Conservation (phyloP, 2,329 filamentous ascomycete species). For the Cladosporium sp. region DNA sequence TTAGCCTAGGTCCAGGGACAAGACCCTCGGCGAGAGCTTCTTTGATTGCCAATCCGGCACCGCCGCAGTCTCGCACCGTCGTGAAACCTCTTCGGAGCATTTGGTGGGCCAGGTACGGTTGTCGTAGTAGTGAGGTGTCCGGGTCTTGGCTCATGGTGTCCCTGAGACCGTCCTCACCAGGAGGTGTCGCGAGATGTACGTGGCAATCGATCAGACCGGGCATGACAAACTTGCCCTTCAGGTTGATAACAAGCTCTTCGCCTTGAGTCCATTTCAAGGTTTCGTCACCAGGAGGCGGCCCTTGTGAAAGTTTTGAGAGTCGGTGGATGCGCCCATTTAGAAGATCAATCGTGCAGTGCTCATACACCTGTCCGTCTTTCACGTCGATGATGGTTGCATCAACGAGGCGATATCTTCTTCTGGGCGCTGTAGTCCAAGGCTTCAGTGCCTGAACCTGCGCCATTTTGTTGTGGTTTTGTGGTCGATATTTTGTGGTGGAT, state of each 20-base stretch:
- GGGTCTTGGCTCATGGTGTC: conserved; percentile 40
- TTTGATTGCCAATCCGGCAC: conserved; percentile 56
- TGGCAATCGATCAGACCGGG: conserved; percentile 56
- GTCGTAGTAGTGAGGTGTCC: conserved; percentile 44
- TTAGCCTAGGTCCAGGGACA: conserved; percentile 56
- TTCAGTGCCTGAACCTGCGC: conserved; percentile 19
- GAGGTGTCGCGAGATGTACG: conserved; percentile 50
- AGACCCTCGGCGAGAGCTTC: conserved; percentile 59
- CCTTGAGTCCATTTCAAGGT: conserved; percentile 31
- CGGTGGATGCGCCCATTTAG: conserved; percentile 31
- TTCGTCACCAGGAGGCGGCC: conserved; percentile 31
- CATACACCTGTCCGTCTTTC: conserved; percentile 34
- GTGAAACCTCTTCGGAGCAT: conserved; percentile 62
- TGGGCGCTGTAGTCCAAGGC: conserved; percentile 26
- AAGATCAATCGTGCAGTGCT: conserved; percentile 35
- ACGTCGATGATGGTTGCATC: conserved; percentile 32
- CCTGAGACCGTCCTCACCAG: conserved; percentile 42
- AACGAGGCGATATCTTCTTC: conserved; percentile 26
- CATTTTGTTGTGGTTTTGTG: conserved; percentile 2
- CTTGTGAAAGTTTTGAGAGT: conserved; percentile 32
- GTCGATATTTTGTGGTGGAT: background rate
- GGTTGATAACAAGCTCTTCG: conserved; percentile 36
- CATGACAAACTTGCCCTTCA: conserved; percentile 48
- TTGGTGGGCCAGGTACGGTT: conserved; percentile 50
- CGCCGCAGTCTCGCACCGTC: conserved; percentile 59